These are phyloP conservation scores for Taxawa tesnikishii DNA, from an alignment of 2,329 filamentous ascomycete species.

Conservation along the genomic window DNA sequence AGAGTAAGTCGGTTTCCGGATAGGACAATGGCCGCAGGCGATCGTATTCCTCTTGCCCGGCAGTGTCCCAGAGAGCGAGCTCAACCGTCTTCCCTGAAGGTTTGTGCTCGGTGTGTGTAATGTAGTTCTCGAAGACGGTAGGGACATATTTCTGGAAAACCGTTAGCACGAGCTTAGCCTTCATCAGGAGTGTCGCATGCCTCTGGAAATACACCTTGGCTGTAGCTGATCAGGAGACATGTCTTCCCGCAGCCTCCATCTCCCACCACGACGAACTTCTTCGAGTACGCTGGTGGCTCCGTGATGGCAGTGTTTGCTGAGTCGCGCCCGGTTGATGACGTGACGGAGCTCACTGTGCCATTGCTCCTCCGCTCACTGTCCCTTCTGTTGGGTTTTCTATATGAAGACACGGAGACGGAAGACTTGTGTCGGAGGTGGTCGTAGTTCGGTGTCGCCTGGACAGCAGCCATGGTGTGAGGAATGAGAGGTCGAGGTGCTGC, in stretches of 20 bases:
- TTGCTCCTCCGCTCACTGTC: conserved; percentile 61
- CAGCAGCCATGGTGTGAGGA: conserved; percentile 5
- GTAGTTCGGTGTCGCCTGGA: conserved; percentile 31
- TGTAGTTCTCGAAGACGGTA: conserved; percentile 99
- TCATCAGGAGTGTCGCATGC: conserved; percentile 36
- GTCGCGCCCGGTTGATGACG: conserved; percentile 54
- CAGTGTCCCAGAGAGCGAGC: conserved; percentile 95
- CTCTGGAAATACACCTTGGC: conserved; percentile 97
- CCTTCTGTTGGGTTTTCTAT: conserved; percentile 34
- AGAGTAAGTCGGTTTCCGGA: conserved; percentile 93
- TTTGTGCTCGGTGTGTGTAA: conserved; percentile 86
- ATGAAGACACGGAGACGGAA: background rate
- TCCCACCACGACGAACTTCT: conserved; percentile 98
- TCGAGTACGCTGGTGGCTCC: conserved; percentile 85
- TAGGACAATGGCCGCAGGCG: conserved; percentile 90
- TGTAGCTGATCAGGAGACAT: conserved; percentile 95
- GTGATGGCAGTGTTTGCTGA: conserved; percentile 76
- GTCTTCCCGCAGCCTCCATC: conserved; percentile 98
- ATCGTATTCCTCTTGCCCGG: conserved; percentile 97
- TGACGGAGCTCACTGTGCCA: conserved; percentile 74
- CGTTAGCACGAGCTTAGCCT: conserved; percentile 9
- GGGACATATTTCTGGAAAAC: conserved; percentile 86
- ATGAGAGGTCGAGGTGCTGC: too few species aligned
- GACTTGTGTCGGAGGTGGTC: conserved; percentile 45
- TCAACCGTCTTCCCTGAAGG: conserved; percentile 88